A percentile compares a stretch with the other conserved stretches of the same genome.
Conservation (phyloP, 441 rosid genomes). For the Erodium texanum region DNA sequence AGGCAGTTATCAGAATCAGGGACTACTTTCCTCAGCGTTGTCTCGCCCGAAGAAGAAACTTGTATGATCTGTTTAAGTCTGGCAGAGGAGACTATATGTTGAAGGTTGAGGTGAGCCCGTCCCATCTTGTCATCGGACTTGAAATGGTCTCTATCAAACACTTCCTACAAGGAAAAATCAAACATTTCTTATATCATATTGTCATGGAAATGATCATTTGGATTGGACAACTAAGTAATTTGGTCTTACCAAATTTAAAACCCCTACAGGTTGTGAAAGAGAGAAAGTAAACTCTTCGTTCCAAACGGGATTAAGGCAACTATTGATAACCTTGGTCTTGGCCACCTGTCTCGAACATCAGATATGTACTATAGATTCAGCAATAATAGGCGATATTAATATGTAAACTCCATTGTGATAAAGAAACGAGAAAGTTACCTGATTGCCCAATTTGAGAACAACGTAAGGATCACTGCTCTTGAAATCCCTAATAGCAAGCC, state of each 20-base stretch:
- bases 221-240: not conserved
- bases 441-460: conserved; percentile 67
- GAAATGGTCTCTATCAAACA: conserved; percentile 90
- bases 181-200: not conserved
- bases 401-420: not conserved
- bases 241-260: conserved; percentile 46
- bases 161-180: conserved; percentile 49
- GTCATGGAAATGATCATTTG: not conserved
- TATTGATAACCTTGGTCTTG: conserved; percentile 87
- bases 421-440: conserved; percentile 33
- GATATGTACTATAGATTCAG: not conserved
- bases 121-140: conserved; percentile 99
- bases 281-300: conserved; percentile 75
- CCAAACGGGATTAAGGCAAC: conserved; percentile 94
- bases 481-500: conserved; percentile 78
- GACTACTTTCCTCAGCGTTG: conserved; percentile 62
- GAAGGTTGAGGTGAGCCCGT: conserved; percentile 72
- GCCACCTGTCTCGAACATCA: conserved; percentile 45
- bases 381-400: not conserved
- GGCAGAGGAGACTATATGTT: conserved; percentile 71
- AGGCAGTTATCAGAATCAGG: conserved; percentile 76
- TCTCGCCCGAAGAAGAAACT: conserved; percentile 59
- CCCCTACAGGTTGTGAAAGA: conserved; percentile 59
- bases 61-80: conserved; percentile 62
- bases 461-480: conserved; percentile 97